Conservation (phyloP, 768 basidiomycete species). For the Auricularia cornea region DNA sequence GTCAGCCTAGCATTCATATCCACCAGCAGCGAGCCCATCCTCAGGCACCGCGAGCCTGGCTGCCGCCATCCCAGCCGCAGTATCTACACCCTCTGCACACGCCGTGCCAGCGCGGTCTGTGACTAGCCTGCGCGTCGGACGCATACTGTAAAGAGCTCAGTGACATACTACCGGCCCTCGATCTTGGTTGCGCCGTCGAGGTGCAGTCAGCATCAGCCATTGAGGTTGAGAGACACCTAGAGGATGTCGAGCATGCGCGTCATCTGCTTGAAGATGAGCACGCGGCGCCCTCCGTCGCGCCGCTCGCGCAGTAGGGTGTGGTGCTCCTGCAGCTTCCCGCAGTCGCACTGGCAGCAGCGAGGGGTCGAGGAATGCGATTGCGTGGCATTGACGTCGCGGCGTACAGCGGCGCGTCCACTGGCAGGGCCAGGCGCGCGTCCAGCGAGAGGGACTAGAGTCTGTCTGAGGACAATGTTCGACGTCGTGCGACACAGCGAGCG, state of each 20-base stretch:
- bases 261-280: constrained; percentile 97
- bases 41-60: no score
- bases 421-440: no score
- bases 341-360: constrained; percentile 90
- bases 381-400: constrained; percentile 68
- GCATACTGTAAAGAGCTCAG: constrained; percentile 82
- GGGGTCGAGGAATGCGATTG: constrained; percentile 89
- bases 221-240: constrained; percentile 85
- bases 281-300: constrained; percentile 80
- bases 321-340: constrained; percentile 87
- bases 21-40: no score
- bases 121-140: no score
- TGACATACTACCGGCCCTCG: constrained; percentile 86
- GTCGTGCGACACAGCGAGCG: constrained; percentile 67
- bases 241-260: constrained; percentile 88
- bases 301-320: constrained; percentile 70
- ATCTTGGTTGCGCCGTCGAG: constrained; percentile 93
- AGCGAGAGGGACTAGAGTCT: constrained; percentile 18
- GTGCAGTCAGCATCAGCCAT: constrained; percentile 89
- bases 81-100: no score
- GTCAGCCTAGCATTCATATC: no score
- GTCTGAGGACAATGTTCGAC: constrained; percentile 47
- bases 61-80: no score
- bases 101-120: no score
- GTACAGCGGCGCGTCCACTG: constrained; percentile 69